These are phyloP conservation scores for Lyophyllum semitale DNA, from an alignment of 768 basidiomycete species.

Conservation along the genomic window DNA sequence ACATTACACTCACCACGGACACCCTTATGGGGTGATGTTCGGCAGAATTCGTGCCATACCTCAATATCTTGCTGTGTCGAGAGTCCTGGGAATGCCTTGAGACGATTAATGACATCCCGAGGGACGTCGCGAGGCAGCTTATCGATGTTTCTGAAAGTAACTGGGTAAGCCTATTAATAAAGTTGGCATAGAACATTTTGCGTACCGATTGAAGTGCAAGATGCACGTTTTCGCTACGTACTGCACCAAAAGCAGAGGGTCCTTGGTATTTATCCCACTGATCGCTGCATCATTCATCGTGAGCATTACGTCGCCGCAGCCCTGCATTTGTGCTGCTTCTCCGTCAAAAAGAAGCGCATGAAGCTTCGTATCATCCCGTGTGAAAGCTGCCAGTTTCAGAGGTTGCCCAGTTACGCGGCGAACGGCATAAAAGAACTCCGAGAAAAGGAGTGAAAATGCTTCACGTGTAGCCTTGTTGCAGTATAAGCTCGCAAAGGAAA, in stretches of 20 bases:
- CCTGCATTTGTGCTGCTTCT: conserved; percentile 5
- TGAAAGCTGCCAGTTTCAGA: conserved; percentile 15
- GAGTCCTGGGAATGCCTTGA: conserved; percentile 18
- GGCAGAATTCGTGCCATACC: conserved; percentile 17
- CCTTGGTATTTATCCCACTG: neutral
- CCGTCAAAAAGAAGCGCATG: conserved; percentile 1
- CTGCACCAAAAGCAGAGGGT: neutral
- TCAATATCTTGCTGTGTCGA: conserved; percentile 13
- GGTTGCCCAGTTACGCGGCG: conserved; percentile 8
- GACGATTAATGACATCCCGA: conserved; percentile 5
- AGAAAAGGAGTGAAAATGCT: conserved; percentile 14
- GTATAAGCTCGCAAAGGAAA: conserved; percentile 17
- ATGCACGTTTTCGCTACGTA: neutral
- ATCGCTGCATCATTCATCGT: neutral
- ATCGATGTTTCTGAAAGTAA: conserved; percentile 19
- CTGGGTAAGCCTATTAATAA: neutral
- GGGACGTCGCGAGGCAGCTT: conserved; percentile 11
- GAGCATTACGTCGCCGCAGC: conserved; percentile 3
- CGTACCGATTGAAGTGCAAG: neutral
- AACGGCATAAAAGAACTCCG: conserved; percentile 12
- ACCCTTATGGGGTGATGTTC: neutral
- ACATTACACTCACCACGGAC: neutral
- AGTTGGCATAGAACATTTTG: neutral
- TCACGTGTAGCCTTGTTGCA: conserved; percentile 10
- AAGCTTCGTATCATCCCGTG: conserved; percentile 12